Conservation (phyloP, 139 green algal genomes). For the Limnomonas spitsbergensis region DNA sequence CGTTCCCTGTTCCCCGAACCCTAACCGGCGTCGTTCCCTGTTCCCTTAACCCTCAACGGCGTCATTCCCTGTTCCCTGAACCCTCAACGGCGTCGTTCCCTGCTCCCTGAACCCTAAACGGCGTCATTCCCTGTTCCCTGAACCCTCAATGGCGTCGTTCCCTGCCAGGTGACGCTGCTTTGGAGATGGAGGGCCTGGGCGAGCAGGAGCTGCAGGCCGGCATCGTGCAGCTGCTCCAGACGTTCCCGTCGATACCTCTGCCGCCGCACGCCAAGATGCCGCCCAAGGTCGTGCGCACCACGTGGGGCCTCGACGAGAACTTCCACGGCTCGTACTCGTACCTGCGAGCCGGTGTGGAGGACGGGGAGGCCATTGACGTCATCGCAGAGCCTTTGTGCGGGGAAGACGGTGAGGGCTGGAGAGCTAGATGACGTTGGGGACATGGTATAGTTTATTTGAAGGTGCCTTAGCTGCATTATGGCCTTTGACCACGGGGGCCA, state of each 20-base stretch:
- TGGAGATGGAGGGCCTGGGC: conserved; percentile 11
- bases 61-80: too few relatives aligned
- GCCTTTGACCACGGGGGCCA: too few relatives aligned
- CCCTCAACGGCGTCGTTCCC: too few relatives aligned
- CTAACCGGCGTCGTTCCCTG: too few relatives aligned
- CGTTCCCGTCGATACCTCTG: conserved; percentile 25
- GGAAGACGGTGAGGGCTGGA: neutral
- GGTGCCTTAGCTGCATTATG: too few relatives aligned
- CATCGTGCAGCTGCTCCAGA: conserved; percentile 15
- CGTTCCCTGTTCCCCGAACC: too few relatives aligned
- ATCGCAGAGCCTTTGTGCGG: conserved; percentile 31
- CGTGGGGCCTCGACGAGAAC: conserved; percentile 32
- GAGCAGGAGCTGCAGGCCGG: conserved; percentile 25
- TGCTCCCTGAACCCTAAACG: too few relatives aligned
- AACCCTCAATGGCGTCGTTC: too few relatives aligned
- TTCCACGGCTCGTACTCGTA: conserved; percentile 50
- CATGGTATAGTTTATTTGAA: too few relatives aligned
- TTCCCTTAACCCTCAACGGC: too few relatives aligned
- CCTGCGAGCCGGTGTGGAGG: conserved; percentile 2
- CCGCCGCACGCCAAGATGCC: neutral
- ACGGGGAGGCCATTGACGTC: conserved; percentile 23
- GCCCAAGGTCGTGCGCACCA: conserved; percentile 18
- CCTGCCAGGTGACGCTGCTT: conserved; percentile 16
- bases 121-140: too few relatives aligned
- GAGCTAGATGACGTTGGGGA: too few relatives aligned